Evolutionary conservation across 2,329 filamentous ascomycete genomes (phyloP).

Genomic region (Sporothrix phasma): DNA sequence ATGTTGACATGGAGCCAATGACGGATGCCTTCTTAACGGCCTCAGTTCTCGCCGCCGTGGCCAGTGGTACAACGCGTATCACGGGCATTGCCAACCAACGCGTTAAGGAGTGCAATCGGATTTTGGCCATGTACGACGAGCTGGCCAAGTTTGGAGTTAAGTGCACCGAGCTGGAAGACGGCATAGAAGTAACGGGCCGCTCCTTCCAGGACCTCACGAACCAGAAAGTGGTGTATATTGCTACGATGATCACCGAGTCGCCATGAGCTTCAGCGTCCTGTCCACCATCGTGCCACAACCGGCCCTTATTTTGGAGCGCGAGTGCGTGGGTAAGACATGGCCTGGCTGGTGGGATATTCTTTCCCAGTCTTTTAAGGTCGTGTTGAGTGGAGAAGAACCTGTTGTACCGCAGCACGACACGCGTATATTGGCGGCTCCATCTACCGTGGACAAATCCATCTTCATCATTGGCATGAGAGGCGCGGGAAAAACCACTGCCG

Average conservation of each 20-base stretch:
- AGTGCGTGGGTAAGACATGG: constrained; percentile 96
- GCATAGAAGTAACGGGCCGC: constrained; percentile 63
- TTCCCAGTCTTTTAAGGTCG: constrained; percentile 64
- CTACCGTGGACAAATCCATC: constrained; percentile 51
- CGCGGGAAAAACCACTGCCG: constrained; percentile 90
- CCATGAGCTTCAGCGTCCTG: constrained; percentile 95
- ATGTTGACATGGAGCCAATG: constrained; percentile 98
- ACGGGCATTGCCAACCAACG: constrained; percentile 94
- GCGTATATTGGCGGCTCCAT: constrained; percentile 20
- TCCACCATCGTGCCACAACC: constrained; percentile 60
- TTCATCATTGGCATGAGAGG: constrained; percentile 97
- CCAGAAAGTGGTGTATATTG: constrained; percentile 65
- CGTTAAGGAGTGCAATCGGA: constrained; percentile 97
- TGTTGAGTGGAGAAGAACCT: constrained; percentile 64
- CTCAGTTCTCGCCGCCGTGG: constrained; percentile 83
- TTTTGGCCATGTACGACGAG: constrained; percentile 89
- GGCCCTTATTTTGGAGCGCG: constrained; percentile 74
- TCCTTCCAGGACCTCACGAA: constrained; percentile 38
- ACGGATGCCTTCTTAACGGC: constrained; percentile 96
- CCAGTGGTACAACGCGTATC: constrained; percentile 73
- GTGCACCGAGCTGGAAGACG: constrained; percentile 83
- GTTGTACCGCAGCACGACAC: constrained; percentile 14
- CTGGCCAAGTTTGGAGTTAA: constrained; percentile 85
- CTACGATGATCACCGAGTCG: constrained; percentile 95
- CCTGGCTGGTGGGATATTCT: constrained; percentile 96